These are phyloP conservation scores for Kuraishia capsulata DNA, from an alignment of 805 yeast species.

Conservation along the genomic window DNA sequence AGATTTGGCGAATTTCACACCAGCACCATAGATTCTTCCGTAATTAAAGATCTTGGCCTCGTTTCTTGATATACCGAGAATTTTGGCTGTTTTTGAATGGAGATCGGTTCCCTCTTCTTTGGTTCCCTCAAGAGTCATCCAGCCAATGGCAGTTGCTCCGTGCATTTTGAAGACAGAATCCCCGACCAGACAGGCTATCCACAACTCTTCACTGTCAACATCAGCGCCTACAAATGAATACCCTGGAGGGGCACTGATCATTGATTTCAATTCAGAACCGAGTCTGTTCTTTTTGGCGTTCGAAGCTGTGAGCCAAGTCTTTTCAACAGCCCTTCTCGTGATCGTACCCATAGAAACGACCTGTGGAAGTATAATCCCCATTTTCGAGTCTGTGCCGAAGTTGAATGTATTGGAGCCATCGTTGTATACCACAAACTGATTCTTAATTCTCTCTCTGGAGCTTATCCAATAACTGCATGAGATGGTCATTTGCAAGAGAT, in stretches of 20 bases:
- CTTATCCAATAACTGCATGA: conserved; percentile 91
- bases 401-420: conserved; percentile 13
- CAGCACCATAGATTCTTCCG: conserved; percentile 98
- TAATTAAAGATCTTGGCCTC: conserved; percentile 95
- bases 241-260: conserved; percentile 80
- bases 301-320: conserved; percentile 96
- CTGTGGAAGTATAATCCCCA: conserved; percentile 75
- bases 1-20: conserved; percentile 82
- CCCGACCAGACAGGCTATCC: conserved; percentile 96
- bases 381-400: conserved; percentile 4
- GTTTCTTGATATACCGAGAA: conserved; percentile 79
- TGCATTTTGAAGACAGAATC: conserved; percentile 84
- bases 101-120: conserved; percentile 87
- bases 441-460: conserved; percentile 71
- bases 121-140: conserved; percentile 98
- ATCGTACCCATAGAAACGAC: conserved; percentile 93
- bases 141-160: conserved; percentile 95
- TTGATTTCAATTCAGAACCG: conserved; percentile 89
- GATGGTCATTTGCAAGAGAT: conserved; percentile 70
- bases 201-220: conserved; percentile 95
- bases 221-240: conserved; percentile 96
- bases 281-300: conserved; percentile 80
- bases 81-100: conserved; percentile 88
- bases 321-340: conserved; percentile 93
- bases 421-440: conserved; percentile 75